A percentile compares a stretch with the other conserved stretches of the same genome.
These are phyloP conservation scores for Naganishia liquefaciens DNA, from an alignment of 1,284 basidiomycete species.

Conservation along the genomic window DNA sequence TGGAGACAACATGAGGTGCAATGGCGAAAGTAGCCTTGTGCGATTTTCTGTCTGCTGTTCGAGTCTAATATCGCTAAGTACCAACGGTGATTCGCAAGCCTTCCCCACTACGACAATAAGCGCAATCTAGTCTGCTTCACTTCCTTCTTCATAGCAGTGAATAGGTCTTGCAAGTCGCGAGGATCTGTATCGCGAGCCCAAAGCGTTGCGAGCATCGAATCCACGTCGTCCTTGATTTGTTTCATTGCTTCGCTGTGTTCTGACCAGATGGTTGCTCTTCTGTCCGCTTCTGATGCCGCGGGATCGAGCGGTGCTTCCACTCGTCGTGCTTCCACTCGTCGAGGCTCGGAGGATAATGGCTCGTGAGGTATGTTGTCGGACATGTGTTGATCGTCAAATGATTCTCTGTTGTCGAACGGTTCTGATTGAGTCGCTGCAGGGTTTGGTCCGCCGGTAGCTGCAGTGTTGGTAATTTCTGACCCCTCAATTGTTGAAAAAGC, in stretches of 20 bases:
- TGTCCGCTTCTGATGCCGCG: constrained; percentile 11
- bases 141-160: constrained; percentile 10
- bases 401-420: neutral
- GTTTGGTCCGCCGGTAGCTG: too few relatives aligned
- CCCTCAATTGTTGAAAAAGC: neutral
- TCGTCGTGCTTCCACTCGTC: neutral
- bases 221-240: constrained; percentile 8
- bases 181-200: constrained; percentile 25
- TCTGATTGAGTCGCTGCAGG: neutral
- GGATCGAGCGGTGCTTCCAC: neutral
- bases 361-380: neutral
- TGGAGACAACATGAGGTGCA: too few relatives aligned
- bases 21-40: too few relatives aligned
- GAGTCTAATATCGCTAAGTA: too few relatives aligned
- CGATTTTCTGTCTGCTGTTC: too few relatives aligned
- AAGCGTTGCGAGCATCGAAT: constrained; percentile 16
- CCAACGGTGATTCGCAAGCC: too few relatives aligned
- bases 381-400: neutral
- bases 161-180: constrained; percentile 5
- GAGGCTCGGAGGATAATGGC: neutral
- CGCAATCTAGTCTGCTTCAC: constrained; percentile 11
- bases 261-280: constrained; percentile 3
- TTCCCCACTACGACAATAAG: neutral
- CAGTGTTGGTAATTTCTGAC: neutral
- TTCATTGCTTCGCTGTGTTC: constrained; percentile 2